phyloP scores from a whole-genome alignment of 306 rosid species.

The Prunus mume region DNA sequence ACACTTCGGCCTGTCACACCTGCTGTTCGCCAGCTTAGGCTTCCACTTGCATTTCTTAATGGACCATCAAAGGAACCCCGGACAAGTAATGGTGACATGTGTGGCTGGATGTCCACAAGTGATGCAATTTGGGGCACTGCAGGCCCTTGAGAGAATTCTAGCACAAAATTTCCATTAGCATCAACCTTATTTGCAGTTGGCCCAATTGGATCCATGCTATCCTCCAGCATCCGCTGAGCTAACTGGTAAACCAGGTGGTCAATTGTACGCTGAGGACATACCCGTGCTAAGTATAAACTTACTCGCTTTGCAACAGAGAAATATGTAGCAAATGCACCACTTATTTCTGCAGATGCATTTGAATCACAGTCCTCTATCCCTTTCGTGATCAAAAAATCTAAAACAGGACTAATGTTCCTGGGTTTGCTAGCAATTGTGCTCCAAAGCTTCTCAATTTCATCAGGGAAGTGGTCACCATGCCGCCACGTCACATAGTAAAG shows the following conservation, averaged over 20 bases:
- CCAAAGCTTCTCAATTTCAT: slow-evolving; percentile 99
- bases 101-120: slow-evolving; percentile 87
- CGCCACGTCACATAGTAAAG: slow-evolving; percentile 97
- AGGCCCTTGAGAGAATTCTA: slow-evolving; percentile 99
- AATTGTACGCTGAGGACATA: slow-evolving; percentile 97
- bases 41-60: slow-evolving; percentile 94
- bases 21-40: slow-evolving; percentile 97
- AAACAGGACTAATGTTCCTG: slow-evolving; percentile 92
- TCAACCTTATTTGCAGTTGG: slow-evolving; percentile 68
- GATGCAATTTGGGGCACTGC: slow-evolving; percentile 82
- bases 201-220: slow-evolving; percentile 75
- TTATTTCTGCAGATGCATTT: slow-evolving; percentile 96
- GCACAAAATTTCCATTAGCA: slow-evolving; percentile 67
- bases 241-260: slow-evolving; percentile 96
- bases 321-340: slow-evolving; percentile 98
- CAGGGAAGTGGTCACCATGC: slow-evolving; percentile 97
- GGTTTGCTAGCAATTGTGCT: slow-evolving; percentile 99
- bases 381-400: slow-evolving; percentile 96
- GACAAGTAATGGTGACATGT: slow-evolving; percentile 98
- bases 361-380: slow-evolving; percentile 99
- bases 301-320: slow-evolving; percentile 97
- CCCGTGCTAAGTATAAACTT: slow-evolving; percentile 90
- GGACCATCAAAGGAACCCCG: slow-evolving; percentile 99
- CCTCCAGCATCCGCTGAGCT: slow-evolving; percentile 94
- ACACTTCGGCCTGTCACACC: slow-evolving; percentile 95